Evolutionary conservation across 495 filamentous ascomycete genomes (phyloP).

Genomic region (Podospora fimiseda): DNA sequence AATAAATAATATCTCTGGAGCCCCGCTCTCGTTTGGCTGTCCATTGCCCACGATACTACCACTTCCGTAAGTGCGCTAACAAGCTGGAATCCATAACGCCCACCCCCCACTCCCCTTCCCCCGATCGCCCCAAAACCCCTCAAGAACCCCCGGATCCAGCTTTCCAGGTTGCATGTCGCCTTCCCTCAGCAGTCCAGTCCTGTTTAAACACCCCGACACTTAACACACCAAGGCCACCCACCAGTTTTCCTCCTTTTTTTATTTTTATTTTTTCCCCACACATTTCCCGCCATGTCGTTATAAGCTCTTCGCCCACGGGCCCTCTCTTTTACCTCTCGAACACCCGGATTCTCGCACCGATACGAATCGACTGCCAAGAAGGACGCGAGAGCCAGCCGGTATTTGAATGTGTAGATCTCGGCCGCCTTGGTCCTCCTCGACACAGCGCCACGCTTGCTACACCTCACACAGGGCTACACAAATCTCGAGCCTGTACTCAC

Average conservation of each 20-base stretch:
- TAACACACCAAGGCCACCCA: slow-evolving; percentile 1
- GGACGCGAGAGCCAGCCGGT: slow-evolving; percentile 20
- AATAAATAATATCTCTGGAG: background rate
- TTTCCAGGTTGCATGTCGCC: slow-evolving; percentile 10
- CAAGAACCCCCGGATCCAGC: slow-evolving; percentile 15
- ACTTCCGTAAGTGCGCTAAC: slow-evolving; percentile 1
- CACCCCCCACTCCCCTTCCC: slow-evolving; percentile 1
- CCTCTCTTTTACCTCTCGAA: slow-evolving; percentile 6
- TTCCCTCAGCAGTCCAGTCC: slow-evolving; percentile 3
- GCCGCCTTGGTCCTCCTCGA: slow-evolving; percentile 18
- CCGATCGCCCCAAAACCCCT: slow-evolving; percentile 2
- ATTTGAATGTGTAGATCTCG: slow-evolving; percentile 26
- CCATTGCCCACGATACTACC: background rate
- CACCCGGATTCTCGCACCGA: background rate
- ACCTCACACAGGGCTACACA: slow-evolving; percentile 25
- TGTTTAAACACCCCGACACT: background rate
- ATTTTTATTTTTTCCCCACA: background rate
- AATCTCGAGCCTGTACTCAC: slow-evolving; percentile 24
- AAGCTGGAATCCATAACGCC: background rate
- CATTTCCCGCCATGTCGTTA: slow-evolving; percentile 11
- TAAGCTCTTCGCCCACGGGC: slow-evolving; percentile 11
- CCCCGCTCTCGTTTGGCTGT: background rate
- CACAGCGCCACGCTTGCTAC: slow-evolving; percentile 23
- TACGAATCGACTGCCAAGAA: slow-evolving; percentile 19
- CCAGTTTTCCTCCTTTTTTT: background rate